A percentile compares a stretch with the other conserved stretches of the same genome.
Evolutionary conservation across 2,329 filamentous ascomycete genomes (phyloP).

Genomic region (Coniochaeta hoffmannii): DNA sequence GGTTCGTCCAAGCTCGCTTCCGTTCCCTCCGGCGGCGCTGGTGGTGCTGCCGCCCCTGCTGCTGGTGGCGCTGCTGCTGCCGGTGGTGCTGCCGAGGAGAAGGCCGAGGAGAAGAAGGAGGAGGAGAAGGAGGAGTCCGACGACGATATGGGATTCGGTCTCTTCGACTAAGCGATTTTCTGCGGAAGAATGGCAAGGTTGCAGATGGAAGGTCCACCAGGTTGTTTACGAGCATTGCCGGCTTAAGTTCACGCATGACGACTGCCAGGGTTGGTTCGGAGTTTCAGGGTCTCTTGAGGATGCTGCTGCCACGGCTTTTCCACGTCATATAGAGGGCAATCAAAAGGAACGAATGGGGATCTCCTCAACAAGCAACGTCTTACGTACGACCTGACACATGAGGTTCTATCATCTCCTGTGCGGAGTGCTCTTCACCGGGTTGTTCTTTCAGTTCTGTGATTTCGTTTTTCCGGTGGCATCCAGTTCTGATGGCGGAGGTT

Average conservation of each 20-base stretch:
- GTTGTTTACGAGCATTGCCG: background rate
- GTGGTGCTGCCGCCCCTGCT: slow-evolving; percentile 61
- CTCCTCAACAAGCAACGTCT: background rate
- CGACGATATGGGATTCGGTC: slow-evolving; percentile 72
- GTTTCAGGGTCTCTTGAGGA: background rate
- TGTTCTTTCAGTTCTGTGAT: too few relatives aligned
- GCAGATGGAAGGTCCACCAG: background rate
- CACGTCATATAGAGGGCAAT: slow-evolving; percentile 3
- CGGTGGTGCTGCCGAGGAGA: slow-evolving; percentile 56
- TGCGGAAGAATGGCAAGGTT: background rate
- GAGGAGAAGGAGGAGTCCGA: slow-evolving; percentile 70
- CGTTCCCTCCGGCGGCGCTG: slow-evolving; percentile 86
- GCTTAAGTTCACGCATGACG: background rate
- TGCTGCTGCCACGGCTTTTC: slow-evolving; percentile 1
- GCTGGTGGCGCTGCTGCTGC: slow-evolving; percentile 60
- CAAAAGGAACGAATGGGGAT: slow-evolving; percentile 3
- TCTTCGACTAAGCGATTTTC: slow-evolving; percentile 57
- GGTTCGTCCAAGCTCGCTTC: slow-evolving; percentile 93
- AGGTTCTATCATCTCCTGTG: background rate
- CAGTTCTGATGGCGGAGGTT: too few relatives aligned
- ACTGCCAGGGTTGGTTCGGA: slow-evolving; percentile 2
- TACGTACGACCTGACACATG: background rate
- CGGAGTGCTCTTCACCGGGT: background rate
- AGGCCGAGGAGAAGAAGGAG: slow-evolving; percentile 61
- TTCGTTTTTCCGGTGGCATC: too few relatives aligned